phyloP scores from a whole-genome alignment of 176 grass and related monocot genomes.

The Tillandsia fasciculata region DNA sequence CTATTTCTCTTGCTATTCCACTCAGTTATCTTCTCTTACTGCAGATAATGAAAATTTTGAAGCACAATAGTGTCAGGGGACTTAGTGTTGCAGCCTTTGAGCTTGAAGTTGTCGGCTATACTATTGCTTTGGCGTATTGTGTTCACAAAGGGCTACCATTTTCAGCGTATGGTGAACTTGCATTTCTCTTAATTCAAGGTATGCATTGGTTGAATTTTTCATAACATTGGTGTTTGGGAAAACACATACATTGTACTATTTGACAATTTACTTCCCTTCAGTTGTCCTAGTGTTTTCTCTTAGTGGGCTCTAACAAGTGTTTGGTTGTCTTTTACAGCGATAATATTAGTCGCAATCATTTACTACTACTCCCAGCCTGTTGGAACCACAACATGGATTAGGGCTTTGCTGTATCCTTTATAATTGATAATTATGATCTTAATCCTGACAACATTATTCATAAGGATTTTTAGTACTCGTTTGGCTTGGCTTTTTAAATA shows the following conservation, averaged over 20 bases:
- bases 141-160: slow-evolving; percentile 92
- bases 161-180: slow-evolving; percentile 91
- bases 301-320: slow-evolving; percentile 9
- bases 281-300: neutral
- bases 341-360: slow-evolving; percentile 85
- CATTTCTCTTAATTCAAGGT: slow-evolving; percentile 91
- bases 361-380: slow-evolving; percentile 77
- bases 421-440: neutral
- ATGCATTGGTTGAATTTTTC: neutral
- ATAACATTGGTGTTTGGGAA: neutral
- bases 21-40: neutral
- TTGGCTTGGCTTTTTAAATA: too few relatives aligned
- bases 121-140: slow-evolving; percentile 95
- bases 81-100: slow-evolving; percentile 87
- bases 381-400: slow-evolving; percentile 70
- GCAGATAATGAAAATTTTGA: slow-evolving; percentile 88
- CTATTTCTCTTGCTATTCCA: neutral
- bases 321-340: slow-evolving; percentile 45
- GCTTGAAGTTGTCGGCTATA: slow-evolving; percentile 89
- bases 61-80: slow-evolving; percentile 76
- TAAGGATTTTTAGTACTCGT: too few relatives aligned
- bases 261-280: too few relatives aligned
- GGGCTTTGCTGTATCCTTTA: slow-evolving; percentile 76
- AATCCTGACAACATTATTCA: neutral
- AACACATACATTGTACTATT: neutral